A percentile compares a stretch with the other conserved stretches of the same genome.
These are phyloP conservation scores for Neolentinus lepideus DNA, from an alignment of 1,284 basidiomycete genomes.

Conservation along the genomic window DNA sequence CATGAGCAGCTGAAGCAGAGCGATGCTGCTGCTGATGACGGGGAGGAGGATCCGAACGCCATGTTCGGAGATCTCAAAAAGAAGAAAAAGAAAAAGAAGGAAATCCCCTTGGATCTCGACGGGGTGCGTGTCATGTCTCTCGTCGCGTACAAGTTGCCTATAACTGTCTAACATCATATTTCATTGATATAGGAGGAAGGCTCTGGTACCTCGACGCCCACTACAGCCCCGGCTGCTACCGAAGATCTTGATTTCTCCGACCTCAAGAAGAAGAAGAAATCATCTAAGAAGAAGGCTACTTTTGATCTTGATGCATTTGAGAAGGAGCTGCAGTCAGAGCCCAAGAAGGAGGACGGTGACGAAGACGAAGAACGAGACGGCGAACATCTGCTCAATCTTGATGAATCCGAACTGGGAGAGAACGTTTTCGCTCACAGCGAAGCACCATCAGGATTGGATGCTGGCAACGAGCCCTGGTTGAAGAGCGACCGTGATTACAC, in stretches of 20 bases:
- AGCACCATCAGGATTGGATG: constrained; percentile 48
- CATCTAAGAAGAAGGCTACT: constrained; percentile 68
- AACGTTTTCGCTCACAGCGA: constrained; percentile 73
- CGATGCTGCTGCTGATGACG: constrained; percentile 27
- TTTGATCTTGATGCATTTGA: constrained; percentile 82
- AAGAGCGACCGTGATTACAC: constrained; percentile 91
- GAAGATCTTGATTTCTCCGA: constrained; percentile 81
- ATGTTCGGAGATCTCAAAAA: constrained; percentile 89
- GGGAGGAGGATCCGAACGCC: constrained; percentile 64
- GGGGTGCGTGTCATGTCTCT: constrained; percentile 19
- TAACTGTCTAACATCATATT: background rate
- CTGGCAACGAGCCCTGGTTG: constrained; percentile 81
- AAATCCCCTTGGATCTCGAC: constrained; percentile 79
- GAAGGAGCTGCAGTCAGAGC: constrained; percentile 69
- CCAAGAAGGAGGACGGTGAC: constrained; percentile 43
- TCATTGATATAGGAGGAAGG: constrained; percentile 32
- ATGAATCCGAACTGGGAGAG: constrained; percentile 79
- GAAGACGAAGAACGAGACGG: constrained; percentile 50
- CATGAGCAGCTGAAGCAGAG: constrained; percentile 67
- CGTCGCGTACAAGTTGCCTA: background rate
- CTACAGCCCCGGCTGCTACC: constrained; percentile 30
- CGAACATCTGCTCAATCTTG: constrained; percentile 58
- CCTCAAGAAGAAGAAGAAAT: constrained; percentile 83
- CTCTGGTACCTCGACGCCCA: constrained; percentile 58
- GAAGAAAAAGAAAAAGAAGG: constrained; percentile 92